These are phyloP conservation scores for Fusarium denticulatum DNA, from an alignment of 2,329 filamentous ascomycete genomes.

Conservation along the genomic window DNA sequence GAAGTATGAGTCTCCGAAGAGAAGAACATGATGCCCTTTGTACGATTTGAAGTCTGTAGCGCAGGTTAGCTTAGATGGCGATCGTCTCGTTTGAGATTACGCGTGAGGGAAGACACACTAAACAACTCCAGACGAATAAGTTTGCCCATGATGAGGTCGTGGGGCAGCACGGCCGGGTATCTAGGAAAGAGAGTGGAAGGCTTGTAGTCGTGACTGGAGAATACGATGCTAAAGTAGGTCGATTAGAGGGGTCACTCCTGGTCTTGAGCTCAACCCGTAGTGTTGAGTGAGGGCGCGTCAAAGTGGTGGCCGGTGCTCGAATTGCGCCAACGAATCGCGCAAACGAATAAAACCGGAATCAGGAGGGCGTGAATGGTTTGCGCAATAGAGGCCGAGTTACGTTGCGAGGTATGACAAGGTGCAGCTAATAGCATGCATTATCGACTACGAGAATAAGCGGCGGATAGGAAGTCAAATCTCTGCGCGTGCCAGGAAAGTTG, in stretches of 20 bases:
- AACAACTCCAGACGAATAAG: conserved; percentile 93
- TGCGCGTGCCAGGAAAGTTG: conserved; percentile 30
- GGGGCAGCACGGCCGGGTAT: conserved; percentile 28
- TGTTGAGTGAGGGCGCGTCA: conserved; percentile 35
- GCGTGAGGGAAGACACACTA: conserved; percentile 66
- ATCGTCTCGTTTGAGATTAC: neutral
- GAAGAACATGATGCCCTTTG: conserved; percentile 92
- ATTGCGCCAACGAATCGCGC: conserved; percentile 36
- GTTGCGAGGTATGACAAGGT: conserved; percentile 3
- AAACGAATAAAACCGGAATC: neutral
- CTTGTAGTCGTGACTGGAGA: conserved; percentile 9
- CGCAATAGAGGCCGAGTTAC: conserved; percentile 8
- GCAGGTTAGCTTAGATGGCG: conserved; percentile 25
- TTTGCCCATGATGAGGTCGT: conserved; percentile 81
- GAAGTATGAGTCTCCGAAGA: conserved; percentile 98
- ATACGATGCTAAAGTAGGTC: neutral
- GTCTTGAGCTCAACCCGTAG: conserved; percentile 36
- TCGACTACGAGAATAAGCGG: conserved; percentile 6
- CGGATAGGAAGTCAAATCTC: neutral
- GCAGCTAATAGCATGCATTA: conserved; percentile 17
- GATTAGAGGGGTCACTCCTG: conserved; percentile 28
- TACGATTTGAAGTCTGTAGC: conserved; percentile 96
- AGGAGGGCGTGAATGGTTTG: neutral
- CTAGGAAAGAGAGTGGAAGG: neutral
- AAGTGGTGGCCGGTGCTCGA: conserved; percentile 28